Evolutionary conservation across 257 asterid genomes (phyloP).

Genomic region (Apocynum venetum): DNA sequence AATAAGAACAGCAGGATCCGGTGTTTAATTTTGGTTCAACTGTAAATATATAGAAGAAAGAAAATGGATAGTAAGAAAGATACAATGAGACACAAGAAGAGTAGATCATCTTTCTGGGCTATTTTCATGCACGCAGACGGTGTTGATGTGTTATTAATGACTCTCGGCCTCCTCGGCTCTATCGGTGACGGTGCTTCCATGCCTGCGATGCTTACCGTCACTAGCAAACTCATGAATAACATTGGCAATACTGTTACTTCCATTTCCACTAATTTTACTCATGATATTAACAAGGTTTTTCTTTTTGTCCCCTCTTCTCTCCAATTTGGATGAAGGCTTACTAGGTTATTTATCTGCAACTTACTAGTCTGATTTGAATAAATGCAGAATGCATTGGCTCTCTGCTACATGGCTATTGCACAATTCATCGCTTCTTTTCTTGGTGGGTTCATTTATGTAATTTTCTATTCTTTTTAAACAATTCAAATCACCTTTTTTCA

Average conservation of each 20-base stretch:
- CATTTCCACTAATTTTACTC: constrained; percentile 25
- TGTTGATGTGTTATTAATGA: constrained; percentile 51
- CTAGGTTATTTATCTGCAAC: not conserved
- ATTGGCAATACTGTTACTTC: constrained; percentile 39
- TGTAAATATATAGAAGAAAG: too few relatives aligned
- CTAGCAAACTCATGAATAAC: constrained; percentile 63
- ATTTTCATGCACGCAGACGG: constrained; percentile 73
- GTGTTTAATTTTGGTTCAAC: too few relatives aligned
- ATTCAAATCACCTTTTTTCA: not conserved
- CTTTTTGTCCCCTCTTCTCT: not conserved
- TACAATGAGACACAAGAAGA: constrained; percentile 23
- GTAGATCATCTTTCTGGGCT: constrained; percentile 31
- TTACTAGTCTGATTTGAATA: not conserved
- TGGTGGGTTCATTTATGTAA: constrained; percentile 37
- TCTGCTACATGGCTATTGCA: constrained; percentile 70
- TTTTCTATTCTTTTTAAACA: not conserved
- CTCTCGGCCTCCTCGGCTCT: constrained; percentile 61
- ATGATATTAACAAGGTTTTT: constrained; percentile 49
- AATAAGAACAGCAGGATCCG: not conserved
- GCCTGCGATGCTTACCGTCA: constrained; percentile 59
- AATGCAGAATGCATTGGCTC: constrained; percentile 64
- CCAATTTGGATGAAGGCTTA: not conserved
- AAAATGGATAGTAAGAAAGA: constrained; percentile 14
- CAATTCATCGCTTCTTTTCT: constrained; percentile 79
- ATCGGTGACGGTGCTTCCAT: constrained; percentile 64